phyloP scores from a whole-genome alignment of 1,139 yeast genomes.

The Magnusiomyces suaveolens region DNA sequence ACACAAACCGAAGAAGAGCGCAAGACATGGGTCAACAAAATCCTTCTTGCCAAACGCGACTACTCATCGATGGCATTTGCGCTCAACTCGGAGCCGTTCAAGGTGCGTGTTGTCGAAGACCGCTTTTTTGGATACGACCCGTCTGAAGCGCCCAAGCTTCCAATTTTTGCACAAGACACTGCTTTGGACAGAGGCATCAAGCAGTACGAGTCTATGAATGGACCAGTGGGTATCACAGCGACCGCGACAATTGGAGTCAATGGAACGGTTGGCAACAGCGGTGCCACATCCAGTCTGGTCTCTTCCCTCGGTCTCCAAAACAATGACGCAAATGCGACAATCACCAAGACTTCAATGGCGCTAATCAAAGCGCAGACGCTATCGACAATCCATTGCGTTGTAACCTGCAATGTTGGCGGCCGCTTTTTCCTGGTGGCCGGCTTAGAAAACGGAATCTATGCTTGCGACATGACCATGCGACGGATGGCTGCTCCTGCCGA shows the following conservation, averaged over 20 bases:
- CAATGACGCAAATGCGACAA: not conserved
- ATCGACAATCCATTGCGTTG: constrained; percentile 30
- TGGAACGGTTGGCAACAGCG: not conserved
- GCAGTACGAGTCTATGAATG: constrained; percentile 17
- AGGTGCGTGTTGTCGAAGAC: constrained; percentile 45
- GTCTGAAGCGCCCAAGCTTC: constrained; percentile 48
- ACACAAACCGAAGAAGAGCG: constrained; percentile 37
- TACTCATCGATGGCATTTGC: constrained; percentile 39
- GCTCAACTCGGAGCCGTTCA: constrained; percentile 46
- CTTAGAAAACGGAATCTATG: constrained; percentile 38
- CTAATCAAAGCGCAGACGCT: constrained; percentile 25
- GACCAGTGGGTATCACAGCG: not conserved
- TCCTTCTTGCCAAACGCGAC: constrained; percentile 47
- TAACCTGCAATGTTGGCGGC: constrained; percentile 31
- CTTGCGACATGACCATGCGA: constrained; percentile 25
- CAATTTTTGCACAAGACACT: constrained; percentile 53
- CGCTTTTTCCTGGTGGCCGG: constrained; percentile 38
- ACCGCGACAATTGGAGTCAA: not conserved
- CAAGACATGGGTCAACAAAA: constrained; percentile 45
- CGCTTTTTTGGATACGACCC: constrained; percentile 58
- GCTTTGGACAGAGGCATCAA: constrained; percentile 47
- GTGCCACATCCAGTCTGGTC: not conserved
- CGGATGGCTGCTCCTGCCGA: not conserved
- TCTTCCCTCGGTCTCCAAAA: not conserved
- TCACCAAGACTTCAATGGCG: constrained; percentile 16